phyloP scores from a whole-genome alignment of 225 moss, liverwort and hornwort species.

The Physcomitrium patens region DNA sequence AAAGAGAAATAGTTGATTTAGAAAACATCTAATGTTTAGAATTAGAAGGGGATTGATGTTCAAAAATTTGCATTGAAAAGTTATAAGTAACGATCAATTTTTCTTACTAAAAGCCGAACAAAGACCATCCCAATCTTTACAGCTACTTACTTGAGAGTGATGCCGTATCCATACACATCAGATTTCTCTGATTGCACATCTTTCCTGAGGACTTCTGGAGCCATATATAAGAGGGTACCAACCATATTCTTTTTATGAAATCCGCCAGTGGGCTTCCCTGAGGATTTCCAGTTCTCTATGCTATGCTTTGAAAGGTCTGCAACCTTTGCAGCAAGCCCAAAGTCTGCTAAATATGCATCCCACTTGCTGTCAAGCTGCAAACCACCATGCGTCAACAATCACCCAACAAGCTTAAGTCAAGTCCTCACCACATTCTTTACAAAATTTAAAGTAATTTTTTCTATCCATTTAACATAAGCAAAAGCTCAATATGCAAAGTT shows the following conservation, averaged over 20 bases:
- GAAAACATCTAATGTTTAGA: neutral
- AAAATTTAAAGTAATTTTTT: neutral
- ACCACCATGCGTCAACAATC: slow-evolving; percentile 20
- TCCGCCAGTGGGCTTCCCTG: slow-evolving; percentile 73
- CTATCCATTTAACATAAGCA: neutral
- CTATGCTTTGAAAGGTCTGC: slow-evolving; percentile 51
- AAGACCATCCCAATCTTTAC: neutral
- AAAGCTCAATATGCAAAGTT: neutral
- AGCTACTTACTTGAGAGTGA: slow-evolving; percentile 66
- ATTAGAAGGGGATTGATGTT: neutral
- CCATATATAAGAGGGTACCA: slow-evolving; percentile 73
- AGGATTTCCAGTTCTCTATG: slow-evolving; percentile 56
- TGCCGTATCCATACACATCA: slow-evolving; percentile 69
- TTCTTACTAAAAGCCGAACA: too few species aligned
- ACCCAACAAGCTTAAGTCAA: slow-evolving; percentile 4
- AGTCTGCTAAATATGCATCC: slow-evolving; percentile 70
- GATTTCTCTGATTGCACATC: slow-evolving; percentile 72
- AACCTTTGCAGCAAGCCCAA: slow-evolving; percentile 66
- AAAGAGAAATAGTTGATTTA: neutral
- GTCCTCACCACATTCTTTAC: neutral
- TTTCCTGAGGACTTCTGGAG: slow-evolving; percentile 70
- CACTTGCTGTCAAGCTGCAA: slow-evolving; percentile 72
- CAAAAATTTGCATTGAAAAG: neutral
- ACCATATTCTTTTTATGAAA: slow-evolving; percentile 82
- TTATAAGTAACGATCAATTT: neutral